phyloP scores from a whole-genome alignment of 805 yeast species.

The Metschnikowia baotianmanensis region DNA sequence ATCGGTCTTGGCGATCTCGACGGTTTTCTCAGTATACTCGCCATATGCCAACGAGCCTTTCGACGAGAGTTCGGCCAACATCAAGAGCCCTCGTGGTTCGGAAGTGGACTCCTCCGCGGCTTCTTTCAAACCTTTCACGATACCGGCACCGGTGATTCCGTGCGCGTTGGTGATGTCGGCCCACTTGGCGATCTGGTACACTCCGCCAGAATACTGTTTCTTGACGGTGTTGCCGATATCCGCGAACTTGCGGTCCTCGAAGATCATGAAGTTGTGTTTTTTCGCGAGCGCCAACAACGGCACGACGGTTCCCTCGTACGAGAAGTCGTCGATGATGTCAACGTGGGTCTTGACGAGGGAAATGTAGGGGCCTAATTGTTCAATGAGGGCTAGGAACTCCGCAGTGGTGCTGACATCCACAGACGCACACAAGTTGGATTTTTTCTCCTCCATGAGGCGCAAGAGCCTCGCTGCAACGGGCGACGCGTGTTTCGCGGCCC shows the following conservation, averaged over 20 bases:
- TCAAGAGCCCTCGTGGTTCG: conserved; percentile 85
- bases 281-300: conserved; percentile 72
- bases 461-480: conserved; percentile 78
- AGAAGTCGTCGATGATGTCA: conserved; percentile 87
- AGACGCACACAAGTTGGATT: conserved; percentile 91
- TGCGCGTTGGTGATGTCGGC: conserved; percentile 97
- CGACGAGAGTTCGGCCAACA: conserved; percentile 94
- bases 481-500: conserved; percentile 71
- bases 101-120: conserved; percentile 68
- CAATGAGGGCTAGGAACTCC: conserved; percentile 71
- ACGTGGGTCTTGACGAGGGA: conserved; percentile 93
- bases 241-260: conserved; percentile 97
- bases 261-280: conserved; percentile 85
- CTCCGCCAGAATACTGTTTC: conserved; percentile 88
- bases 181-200: conserved; percentile 88
- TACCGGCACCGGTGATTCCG: conserved; percentile 94
- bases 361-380: conserved; percentile 83
- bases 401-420: conserved; percentile 80
- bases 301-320: conserved; percentile 70
- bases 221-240: conserved; percentile 98
- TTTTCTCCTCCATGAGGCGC: conserved; percentile 69
- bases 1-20: conserved; percentile 81
- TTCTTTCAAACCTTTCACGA: conserved; percentile 81
- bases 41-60: conserved; percentile 94
- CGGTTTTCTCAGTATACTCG: conserved; percentile 81